These are phyloP conservation scores for Globisporangium viniferum DNA, from an alignment of 352 stramenopile genomes.

Conservation along the genomic window DNA sequence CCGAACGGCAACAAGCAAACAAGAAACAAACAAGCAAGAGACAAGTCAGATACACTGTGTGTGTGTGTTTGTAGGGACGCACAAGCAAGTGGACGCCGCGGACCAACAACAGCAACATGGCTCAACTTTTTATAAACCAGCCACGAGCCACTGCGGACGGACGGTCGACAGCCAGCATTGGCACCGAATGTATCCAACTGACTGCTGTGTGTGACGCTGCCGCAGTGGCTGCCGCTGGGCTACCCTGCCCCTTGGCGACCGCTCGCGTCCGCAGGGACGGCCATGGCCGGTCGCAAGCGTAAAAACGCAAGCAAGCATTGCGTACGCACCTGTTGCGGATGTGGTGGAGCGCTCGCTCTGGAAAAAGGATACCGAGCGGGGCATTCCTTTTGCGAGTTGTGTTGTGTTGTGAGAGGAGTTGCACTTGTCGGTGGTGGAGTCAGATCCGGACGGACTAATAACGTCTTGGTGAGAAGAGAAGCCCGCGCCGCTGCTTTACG, in stretches of 20 bases:
- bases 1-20: neutral
- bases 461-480: neutral
- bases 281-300: neutral
- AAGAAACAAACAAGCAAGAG: neutral
- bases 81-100: neutral
- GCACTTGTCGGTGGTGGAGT: neutral
- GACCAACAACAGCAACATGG: neutral
- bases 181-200: constrained; percentile 3
- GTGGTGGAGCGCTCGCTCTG: constrained; percentile 8
- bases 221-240: constrained; percentile 2
- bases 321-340: constrained; percentile 15
- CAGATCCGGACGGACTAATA: neutral
- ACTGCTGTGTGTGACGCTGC: neutral
- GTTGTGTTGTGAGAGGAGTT: neutral
- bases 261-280: neutral
- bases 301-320: constrained; percentile 4
- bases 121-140: neutral
- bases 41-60: constrained; percentile 1
- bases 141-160: neutral
- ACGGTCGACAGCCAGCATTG: neutral
- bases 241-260: constrained; percentile 8
- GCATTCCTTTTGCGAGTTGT: constrained; percentile 1
- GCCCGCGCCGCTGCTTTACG: neutral
- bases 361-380: constrained; percentile 13
- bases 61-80: neutral